Base-by-base conservation (phyloP, 176 grass and related monocot species). In the Bonia amplexicaulis region DNA sequence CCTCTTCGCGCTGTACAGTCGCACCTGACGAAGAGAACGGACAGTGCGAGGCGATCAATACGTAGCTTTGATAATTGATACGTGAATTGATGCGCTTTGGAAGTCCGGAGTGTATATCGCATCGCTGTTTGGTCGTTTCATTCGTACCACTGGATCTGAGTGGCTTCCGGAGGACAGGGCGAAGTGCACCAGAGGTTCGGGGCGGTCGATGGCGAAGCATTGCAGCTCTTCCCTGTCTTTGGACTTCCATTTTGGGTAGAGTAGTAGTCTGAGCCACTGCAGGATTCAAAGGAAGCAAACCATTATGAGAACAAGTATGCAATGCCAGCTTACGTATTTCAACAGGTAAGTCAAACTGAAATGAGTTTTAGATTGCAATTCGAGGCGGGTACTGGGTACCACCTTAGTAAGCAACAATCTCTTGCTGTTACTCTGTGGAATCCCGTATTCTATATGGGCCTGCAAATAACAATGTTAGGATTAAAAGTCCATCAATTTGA, bases 131-230 rank as follows among this genome's bases (percentile, higher is more conserved):
- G 20, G 67, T 20, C 6, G 39, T 55, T 71, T 45, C 84, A 62
- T 90, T 45, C 82, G 71, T 91, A 97, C 96, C 76, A 87, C 86
- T 62, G 96, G 96, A 62, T 99, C 93, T 0, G 96, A 99, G 80
- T 92, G 64, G 81, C 70, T 91, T 31, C 96, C 96, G 70, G 91
- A 94, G 54, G 91, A 96, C 60, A 99, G 86, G 9, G 93, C 91
- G 75, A 99, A 99, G 86, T 93, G 91, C 44, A 99, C 73, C 74
- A 94, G 93, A 23, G 96, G 93, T 74, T 96, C 93, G 4, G 90
- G 62, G 8, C 63, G 66, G 57, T 96, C 88, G 62, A 99, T 49
- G 71, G 91, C 80, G 70, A 90, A 92, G 27, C 79, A 79, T 73
- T 89, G 92, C 83, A 87, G 88, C 42, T 92, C 96, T 57, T 94